A percentile compares a stretch with the other conserved stretches of the same genome.
Evolutionary conservation across 1,284 basidiomycete species (phyloP).

Genomic region (Blastosporella zonata): DNA sequence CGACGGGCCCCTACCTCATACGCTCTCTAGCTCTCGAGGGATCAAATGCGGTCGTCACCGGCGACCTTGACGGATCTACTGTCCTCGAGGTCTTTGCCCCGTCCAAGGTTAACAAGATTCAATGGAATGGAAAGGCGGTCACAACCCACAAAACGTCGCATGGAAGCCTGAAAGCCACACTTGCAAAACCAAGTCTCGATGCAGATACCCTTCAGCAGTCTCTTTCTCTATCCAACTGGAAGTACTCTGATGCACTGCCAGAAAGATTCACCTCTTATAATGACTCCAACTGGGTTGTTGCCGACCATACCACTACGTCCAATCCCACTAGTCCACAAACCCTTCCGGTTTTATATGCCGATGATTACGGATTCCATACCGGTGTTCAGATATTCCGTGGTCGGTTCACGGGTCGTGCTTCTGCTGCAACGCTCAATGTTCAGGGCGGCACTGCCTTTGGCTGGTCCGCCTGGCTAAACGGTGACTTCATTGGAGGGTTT

Average conservation of each 20-base stretch:
- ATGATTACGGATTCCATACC: slow-evolving; percentile 11
- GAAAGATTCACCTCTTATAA: slow-evolving; percentile 4
- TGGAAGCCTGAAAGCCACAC: slow-evolving; percentile 4
- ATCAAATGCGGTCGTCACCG: background rate
- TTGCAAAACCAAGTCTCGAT: slow-evolving; percentile 1
- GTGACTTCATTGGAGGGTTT: slow-evolving; percentile 8
- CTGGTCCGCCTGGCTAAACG: slow-evolving; percentile 12
- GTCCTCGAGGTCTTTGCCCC: slow-evolving; percentile 6
- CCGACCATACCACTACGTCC: slow-evolving; percentile 5
- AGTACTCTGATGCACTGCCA: slow-evolving; percentile 8
- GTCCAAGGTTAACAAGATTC: background rate
- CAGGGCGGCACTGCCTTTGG: slow-evolving; percentile 12
- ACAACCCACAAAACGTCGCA: background rate
- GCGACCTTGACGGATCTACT: slow-evolving; percentile 4
- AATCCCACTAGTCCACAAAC: slow-evolving; percentile 8
- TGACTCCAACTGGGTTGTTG: slow-evolving; percentile 11
- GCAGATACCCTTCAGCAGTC: slow-evolving; percentile 2
- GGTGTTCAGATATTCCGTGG: slow-evolving; percentile 12
- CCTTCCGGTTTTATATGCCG: slow-evolving; percentile 6
- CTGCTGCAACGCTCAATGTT: slow-evolving; percentile 2
- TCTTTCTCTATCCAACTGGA: slow-evolving; percentile 4
- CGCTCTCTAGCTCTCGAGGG: background rate
- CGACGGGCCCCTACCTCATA: slow-evolving; percentile 5
- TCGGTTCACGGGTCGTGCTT: slow-evolving; percentile 5
- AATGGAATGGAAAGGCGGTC: slow-evolving; percentile 6